These are phyloP conservation scores for Crithidia bombi DNA, from an alignment of 208 protist species.

Conservation along the genomic window DNA sequence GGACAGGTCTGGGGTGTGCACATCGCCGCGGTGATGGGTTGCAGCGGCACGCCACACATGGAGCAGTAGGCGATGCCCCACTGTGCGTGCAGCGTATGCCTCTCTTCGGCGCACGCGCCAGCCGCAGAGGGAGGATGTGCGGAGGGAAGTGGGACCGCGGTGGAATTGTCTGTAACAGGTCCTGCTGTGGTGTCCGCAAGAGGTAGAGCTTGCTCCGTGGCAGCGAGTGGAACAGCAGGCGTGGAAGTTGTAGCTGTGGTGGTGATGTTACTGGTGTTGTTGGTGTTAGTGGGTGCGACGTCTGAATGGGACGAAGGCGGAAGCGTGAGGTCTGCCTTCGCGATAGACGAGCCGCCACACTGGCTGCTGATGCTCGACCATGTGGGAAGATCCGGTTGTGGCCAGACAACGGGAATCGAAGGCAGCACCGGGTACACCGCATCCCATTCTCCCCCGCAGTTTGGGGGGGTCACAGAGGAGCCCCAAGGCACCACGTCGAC, in stretches of 20 bases:
- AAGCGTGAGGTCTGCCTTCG: not conserved
- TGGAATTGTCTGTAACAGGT: no score
- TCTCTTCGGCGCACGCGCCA: slow-evolving; percentile 6
- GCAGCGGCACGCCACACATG: slow-evolving; percentile 19
- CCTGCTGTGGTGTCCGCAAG: no score
- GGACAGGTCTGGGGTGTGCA: slow-evolving; percentile 10
- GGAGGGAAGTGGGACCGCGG: no score
- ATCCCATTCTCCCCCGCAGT: not conserved
- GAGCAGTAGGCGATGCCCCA: slow-evolving; percentile 34
- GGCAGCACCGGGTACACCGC: not conserved
- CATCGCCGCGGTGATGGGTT: not conserved
- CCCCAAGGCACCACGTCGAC: not conserved
- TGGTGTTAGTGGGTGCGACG: not conserved
- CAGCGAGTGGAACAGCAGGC: not conserved
- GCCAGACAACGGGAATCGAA: slow-evolving; percentile 20
- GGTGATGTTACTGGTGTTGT: not conserved
- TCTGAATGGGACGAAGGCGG: no score
- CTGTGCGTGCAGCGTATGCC: slow-evolving; percentile 10
- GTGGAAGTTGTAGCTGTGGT: not conserved
- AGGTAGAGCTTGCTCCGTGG: no score
- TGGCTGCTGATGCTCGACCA: not conserved
- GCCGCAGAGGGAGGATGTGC: slow-evolving; percentile 1
- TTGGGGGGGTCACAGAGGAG: no score
- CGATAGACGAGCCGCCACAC: not conserved
- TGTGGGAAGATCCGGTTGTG: not conserved